Evolutionary conservation across 257 asterid genomes (phyloP).

Genomic region (Misopates orontium): DNA sequence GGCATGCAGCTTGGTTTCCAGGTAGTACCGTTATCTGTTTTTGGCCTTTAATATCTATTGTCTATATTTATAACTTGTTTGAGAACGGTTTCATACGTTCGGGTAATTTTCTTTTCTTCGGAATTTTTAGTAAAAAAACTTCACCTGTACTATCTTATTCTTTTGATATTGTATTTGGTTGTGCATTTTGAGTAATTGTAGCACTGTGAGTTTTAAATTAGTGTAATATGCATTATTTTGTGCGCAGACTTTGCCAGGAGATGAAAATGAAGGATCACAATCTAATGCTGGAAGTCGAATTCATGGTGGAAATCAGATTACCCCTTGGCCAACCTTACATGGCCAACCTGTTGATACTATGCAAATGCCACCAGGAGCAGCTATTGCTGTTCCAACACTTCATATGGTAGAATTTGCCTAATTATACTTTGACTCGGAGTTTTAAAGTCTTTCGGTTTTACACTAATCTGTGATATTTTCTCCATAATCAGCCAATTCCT

Average conservation of each 20-base stretch:
- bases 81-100: too few relatives aligned
- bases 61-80: too few relatives aligned
- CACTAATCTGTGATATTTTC: conserved; percentile 5
- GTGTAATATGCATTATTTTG: conserved; percentile 6
- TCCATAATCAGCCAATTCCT: conserved; percentile 73
- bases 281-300: conserved; percentile 49
- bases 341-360: conserved; percentile 52
- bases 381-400: conserved; percentile 64
- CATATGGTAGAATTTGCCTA: conserved; percentile 50
- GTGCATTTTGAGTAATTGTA: too few relatives aligned
- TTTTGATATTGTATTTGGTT: too few relatives aligned
- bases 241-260: conserved; percentile 51
- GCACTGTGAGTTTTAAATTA: too few relatives aligned
- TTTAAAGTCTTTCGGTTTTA: conserved; percentile 10
- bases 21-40: conserved; percentile 50
- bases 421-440: conserved; percentile 14
- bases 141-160: too few relatives aligned
- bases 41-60: neutral
- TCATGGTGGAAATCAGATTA: conserved; percentile 57
- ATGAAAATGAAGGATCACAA: conserved; percentile 53
- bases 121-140: too few relatives aligned
- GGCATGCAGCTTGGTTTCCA: conserved; percentile 62
- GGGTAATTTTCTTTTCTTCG: too few relatives aligned
- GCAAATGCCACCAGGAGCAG: conserved; percentile 71
- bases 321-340: conserved; percentile 51